Conservation (phyloP, 2,329 filamentous ascomycete genomes). For the Ascosphaera pollenicola region DNA sequence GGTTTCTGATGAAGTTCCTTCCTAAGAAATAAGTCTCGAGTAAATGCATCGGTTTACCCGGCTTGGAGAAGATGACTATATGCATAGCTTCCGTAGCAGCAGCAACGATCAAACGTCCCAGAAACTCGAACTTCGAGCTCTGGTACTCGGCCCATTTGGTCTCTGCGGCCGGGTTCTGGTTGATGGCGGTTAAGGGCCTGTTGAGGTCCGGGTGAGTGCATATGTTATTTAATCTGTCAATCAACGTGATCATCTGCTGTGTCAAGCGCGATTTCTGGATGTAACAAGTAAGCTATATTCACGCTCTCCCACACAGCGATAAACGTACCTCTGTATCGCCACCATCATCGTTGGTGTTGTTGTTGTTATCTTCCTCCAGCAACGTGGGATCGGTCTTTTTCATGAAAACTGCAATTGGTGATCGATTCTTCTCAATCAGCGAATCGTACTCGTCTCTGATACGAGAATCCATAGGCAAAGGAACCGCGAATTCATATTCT, state of each 20-base stretch:
- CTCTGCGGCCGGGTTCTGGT: slow-evolving; percentile 15
- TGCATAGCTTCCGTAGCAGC: slow-evolving; percentile 16
- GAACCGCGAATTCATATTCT: slow-evolving; percentile 18
- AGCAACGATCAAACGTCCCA: slow-evolving; percentile 20
- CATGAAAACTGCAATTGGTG: slow-evolving; percentile 13
- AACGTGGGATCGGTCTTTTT: background rate
- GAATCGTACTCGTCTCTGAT: slow-evolving; percentile 21
- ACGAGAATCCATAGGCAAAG: slow-evolving; percentile 21
- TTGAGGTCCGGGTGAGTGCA: slow-evolving; percentile 24
- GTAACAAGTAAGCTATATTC: slow-evolving; percentile 7
- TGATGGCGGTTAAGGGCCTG: slow-evolving; percentile 13
- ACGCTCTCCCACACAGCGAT: slow-evolving; percentile 5
- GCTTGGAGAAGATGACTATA: slow-evolving; percentile 17
- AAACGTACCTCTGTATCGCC: slow-evolving; percentile 10
- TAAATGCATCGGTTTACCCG: slow-evolving; percentile 15
- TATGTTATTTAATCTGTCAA: slow-evolving; percentile 19
- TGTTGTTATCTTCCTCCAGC: background rate
- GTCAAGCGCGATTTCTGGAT: background rate
- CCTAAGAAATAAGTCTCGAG: slow-evolving; percentile 21
- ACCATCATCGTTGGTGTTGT: background rate
- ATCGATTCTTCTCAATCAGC: slow-evolving; percentile 11
- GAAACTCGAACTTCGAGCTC: slow-evolving; percentile 23
- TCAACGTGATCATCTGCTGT: slow-evolving; percentile 12
- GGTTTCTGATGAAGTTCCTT: slow-evolving; percentile 14
- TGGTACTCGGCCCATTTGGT: slow-evolving; percentile 25